Evolutionary conservation across 1,284 basidiomycete species (phyloP), one percentile per base, ranked within the genome.

Genomic region (Apiotrichum porosum): DNA sequence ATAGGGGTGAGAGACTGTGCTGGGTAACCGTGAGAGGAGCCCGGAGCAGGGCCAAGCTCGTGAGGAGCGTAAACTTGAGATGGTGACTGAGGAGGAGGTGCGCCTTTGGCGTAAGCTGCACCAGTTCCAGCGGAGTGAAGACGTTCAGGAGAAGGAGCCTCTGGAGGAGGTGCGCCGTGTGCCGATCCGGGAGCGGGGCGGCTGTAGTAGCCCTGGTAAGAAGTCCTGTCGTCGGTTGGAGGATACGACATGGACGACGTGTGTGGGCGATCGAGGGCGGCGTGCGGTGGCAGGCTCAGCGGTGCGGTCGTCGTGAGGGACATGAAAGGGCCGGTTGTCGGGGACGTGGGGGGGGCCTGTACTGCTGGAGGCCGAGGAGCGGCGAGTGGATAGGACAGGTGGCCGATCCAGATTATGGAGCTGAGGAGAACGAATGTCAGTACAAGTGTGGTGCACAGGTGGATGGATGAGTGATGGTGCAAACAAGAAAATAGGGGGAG

Each of bases 21-120:
- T 18, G 65, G 61, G 49, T 66, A 66, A 22, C 63, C 62, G 47
- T 67, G 65, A 23, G 63, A 62, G 9, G 65, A 61, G 6, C 61
- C 62, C n/a, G 66, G 60, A 10, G 59, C 58, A 18, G 59, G 49
- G 17, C 43, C 53, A 31, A 61, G 43, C 23, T 64, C 61, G 48
- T 53, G 54, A 3, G 51, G 49, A 22, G 60, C 56, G 9, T 57
- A 54, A 30, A 47, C 48, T 10, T 59, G 47, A 21, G 47, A 49
- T 8, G 61, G 63, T 3, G 63, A 65, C 42, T 61, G 57, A 18
- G 58, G 50, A 13, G 57, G 52, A 21, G 26, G 21, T 12, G 54
- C 47, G 12, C 48, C 33, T 49, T 62, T 61, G 24, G 51, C 37
- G 50, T 57, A 65, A 18, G 32, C 34, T 3, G 44, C 52, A 31